phyloP scores from a whole-genome alignment of 2,329 filamentous ascomycete species.

The Colletotrichum trifolii region DNA sequence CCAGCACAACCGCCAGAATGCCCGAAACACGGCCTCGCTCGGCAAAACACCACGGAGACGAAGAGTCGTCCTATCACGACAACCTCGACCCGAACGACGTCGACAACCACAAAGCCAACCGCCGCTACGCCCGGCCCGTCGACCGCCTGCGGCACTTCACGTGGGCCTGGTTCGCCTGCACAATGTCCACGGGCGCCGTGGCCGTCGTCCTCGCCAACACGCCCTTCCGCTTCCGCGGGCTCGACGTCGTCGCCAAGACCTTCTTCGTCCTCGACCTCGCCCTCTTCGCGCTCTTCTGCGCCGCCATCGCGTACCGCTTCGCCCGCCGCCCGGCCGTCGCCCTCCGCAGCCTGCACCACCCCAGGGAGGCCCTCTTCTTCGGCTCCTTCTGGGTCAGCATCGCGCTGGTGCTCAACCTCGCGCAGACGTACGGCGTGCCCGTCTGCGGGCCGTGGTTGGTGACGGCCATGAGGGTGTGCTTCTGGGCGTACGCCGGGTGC shows the following conservation, averaged over 20 bases:
- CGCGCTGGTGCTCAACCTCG: constrained; percentile 71
- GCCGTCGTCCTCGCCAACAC: constrained; percentile 42
- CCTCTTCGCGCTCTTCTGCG: constrained; percentile 60
- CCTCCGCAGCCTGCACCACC: constrained; percentile 68
- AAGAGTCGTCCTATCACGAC: too few relatives aligned
- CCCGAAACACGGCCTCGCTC: too few relatives aligned
- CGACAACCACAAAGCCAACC: too few relatives aligned
- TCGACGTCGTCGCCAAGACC: constrained; percentile 56
- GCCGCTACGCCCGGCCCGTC: background rate
- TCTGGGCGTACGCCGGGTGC: constrained; percentile 60
- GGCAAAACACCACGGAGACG: too few relatives aligned
- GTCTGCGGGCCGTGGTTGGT: constrained; percentile 61
- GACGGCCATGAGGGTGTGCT: constrained; percentile 56
- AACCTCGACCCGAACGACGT: too few relatives aligned
- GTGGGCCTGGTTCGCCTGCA: constrained; percentile 45
- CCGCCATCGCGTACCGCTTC: constrained; percentile 68
- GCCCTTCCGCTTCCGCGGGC: constrained; percentile 57
- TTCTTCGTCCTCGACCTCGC: constrained; percentile 61
- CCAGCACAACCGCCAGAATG: too few relatives aligned
- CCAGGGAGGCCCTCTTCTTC: constrained; percentile 72
- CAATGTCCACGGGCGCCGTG: constrained; percentile 44
- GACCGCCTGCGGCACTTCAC: constrained; percentile 35
- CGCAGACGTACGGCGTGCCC: constrained; percentile 67
- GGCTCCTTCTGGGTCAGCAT: constrained; percentile 71
- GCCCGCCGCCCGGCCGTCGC: constrained; percentile 69